These are phyloP conservation scores for Ochetophila trinervis DNA, from an alignment of 306 rosid genomes.

Conservation along the genomic window DNA sequence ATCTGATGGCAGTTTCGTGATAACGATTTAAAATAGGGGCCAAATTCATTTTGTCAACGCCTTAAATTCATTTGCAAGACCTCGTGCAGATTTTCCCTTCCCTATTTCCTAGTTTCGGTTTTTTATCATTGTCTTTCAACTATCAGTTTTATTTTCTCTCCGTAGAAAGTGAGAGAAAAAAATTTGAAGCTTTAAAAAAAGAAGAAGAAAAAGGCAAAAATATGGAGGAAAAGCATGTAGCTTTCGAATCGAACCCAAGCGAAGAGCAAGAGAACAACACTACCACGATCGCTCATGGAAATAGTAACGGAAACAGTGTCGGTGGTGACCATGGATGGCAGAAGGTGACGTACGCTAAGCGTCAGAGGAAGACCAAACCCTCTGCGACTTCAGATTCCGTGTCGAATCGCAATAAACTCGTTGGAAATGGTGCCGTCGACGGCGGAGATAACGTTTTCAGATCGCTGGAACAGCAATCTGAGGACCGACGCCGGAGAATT, in stretches of 20 bases:
- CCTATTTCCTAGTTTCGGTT: neutral
- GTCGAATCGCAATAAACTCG: constrained; percentile 30
- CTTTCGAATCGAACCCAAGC: constrained; percentile 33
- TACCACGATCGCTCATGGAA: constrained; percentile 11
- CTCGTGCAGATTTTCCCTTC: neutral
- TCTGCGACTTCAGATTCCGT: constrained; percentile 35
- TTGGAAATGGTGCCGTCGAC: constrained; percentile 27
- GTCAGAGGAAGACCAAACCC: constrained; percentile 60
- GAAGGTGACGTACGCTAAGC: constrained; percentile 82
- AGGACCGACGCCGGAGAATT: constrained; percentile 72
- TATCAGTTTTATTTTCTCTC: constrained; percentile 11
- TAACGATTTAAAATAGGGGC: constrained; percentile 32
- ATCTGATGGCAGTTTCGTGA: constrained; percentile 26
- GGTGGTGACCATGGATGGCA: constrained; percentile 90
- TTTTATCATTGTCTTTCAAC: neutral
- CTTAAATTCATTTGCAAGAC: constrained; percentile 1
- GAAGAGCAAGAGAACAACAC: constrained; percentile 26
- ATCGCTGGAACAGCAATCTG: constrained; percentile 74
- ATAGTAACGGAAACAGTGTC: neutral
- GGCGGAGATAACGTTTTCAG: constrained; percentile 59
- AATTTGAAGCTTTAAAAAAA: neutral
- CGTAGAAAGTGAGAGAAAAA: constrained; percentile 12
- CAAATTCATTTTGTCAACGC: constrained; percentile 36
- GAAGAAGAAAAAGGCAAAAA: neutral
- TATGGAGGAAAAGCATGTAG: constrained; percentile 57